Percentiles rank a stretch among this genome's conserved stretches.
These are phyloP conservation scores for Lyophyllum shimeji DNA, from an alignment of 768 basidiomycete genomes.

Conservation along the genomic window DNA sequence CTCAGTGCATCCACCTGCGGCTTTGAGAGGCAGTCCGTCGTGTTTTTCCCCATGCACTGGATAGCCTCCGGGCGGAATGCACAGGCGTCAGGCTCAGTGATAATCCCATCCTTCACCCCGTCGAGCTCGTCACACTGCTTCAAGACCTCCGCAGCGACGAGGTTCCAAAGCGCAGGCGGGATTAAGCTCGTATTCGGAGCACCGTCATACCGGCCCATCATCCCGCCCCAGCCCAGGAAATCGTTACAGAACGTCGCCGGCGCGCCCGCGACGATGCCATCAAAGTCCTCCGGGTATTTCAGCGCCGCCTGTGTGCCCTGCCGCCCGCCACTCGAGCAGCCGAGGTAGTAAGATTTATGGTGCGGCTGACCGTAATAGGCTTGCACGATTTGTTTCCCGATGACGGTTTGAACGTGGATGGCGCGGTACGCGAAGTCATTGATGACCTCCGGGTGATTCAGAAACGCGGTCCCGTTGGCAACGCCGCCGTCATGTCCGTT, in stretches of 20 bases:
- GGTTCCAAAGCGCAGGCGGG: neutral
- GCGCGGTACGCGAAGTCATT: constrained; percentile 5
- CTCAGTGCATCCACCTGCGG: constrained; percentile 8
- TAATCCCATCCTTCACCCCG: constrained; percentile 12
- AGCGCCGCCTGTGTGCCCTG: constrained; percentile 6
- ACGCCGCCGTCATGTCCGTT: constrained; percentile 4
- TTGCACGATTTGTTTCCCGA: neutral
- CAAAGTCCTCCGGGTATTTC: constrained; percentile 15
- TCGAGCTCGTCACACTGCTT: constrained; percentile 15
- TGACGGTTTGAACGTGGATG: constrained; percentile 2
- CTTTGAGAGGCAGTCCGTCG: constrained; percentile 2
- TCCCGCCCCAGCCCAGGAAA: neutral
- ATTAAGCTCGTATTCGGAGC: neutral
- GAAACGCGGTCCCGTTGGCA: neutral
- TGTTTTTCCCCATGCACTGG: neutral
- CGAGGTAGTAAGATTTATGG: constrained; percentile 9
- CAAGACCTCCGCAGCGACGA: constrained; percentile 10
- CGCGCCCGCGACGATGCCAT: constrained; percentile 7
- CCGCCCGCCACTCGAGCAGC: constrained; percentile 6
- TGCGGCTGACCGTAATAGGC: neutral
- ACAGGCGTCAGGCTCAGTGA: constrained; percentile 14
- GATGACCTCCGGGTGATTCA: constrained; percentile 8
- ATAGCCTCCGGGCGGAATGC: constrained; percentile 13
- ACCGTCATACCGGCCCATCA: neutral
- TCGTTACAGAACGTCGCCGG: constrained; percentile 3